Percentiles rank a stretch among this genome's conserved stretches.
Conservation (phyloP, 177 flowering plant genomes). For the Tripterygium wilfordii region DNA sequence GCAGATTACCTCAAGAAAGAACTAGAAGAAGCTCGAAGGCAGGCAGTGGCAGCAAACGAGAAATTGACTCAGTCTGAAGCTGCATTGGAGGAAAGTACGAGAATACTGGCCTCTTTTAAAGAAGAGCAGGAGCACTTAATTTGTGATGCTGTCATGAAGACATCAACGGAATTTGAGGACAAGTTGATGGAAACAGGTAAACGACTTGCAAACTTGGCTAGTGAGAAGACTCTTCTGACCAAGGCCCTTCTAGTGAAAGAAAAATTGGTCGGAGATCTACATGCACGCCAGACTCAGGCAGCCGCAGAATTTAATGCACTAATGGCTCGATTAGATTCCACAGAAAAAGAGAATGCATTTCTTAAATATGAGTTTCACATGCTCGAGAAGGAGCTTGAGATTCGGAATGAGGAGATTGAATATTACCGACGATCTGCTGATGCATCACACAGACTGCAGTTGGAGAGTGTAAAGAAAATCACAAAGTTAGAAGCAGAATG, state of each 20-base stretch:
- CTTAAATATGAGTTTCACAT: slow-evolving; percentile 60
- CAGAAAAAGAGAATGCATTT: slow-evolving; percentile 62
- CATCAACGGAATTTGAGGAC: slow-evolving; percentile 34
- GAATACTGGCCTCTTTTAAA: slow-evolving; percentile 26
- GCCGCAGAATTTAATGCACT: slow-evolving; percentile 57
- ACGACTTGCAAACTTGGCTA: slow-evolving; percentile 25
- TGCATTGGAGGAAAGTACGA: slow-evolving; percentile 41
- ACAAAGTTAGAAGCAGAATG: slow-evolving; percentile 63
- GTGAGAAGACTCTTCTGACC: slow-evolving; percentile 44
- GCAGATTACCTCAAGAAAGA: slow-evolving; percentile 34
- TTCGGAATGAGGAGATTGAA: slow-evolving; percentile 64
- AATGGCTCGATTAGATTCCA: slow-evolving; percentile 45
- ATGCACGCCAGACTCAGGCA: slow-evolving; percentile 24
- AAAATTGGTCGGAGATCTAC: slow-evolving; percentile 45
- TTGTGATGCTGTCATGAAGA: slow-evolving; percentile 28
- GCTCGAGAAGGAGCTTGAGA: slow-evolving; percentile 73
- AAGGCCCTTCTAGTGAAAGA: slow-evolving; percentile 50
- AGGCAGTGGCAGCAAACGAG: slow-evolving; percentile 31
- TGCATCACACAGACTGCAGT: slow-evolving; percentile 39
- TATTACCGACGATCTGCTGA: slow-evolving; percentile 37
- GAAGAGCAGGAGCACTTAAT: slow-evolving; percentile 45
- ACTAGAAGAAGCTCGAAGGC: slow-evolving; percentile 37
- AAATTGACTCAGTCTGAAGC: slow-evolving; percentile 33
- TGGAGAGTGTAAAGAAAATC: slow-evolving; percentile 45
- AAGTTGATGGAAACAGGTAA: slow-evolving; percentile 28